Evolutionary conservation across 805 yeast genomes (phyloP).

Genomic region (Komagataella phaffii): DNA sequence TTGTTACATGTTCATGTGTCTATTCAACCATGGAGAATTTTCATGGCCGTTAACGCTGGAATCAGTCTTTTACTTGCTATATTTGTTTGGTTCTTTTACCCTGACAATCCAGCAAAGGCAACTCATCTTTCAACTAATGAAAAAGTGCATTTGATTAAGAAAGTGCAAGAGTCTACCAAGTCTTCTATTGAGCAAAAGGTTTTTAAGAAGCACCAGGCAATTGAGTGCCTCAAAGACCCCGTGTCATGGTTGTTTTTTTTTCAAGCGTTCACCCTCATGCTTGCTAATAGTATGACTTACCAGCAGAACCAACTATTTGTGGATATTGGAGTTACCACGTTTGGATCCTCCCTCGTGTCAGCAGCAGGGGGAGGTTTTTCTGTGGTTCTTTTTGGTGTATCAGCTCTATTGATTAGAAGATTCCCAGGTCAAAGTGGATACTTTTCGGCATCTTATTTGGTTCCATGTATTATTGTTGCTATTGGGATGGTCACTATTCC

Average conservation of each 20-base stretch:
- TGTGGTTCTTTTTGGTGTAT: slow-evolving; percentile 30
- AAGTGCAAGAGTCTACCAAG: slow-evolving; percentile 22
- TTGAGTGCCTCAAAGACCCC: slow-evolving; percentile 37
- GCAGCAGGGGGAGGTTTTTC: slow-evolving; percentile 24
- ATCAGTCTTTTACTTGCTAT: slow-evolving; percentile 28
- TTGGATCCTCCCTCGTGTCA: slow-evolving; percentile 36
- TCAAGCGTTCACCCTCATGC: slow-evolving; percentile 28
- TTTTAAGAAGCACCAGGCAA: slow-evolving; percentile 32
- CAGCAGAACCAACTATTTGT: slow-evolving; percentile 36
- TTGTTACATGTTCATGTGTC: slow-evolving; percentile 13
- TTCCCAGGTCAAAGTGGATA: slow-evolving; percentile 19
- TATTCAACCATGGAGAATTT: slow-evolving; percentile 34
- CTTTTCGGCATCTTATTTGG: slow-evolving; percentile 22
- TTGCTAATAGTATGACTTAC: slow-evolving; percentile 39
- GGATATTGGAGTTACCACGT: slow-evolving; percentile 25
- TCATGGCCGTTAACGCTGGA: slow-evolving; percentile 44
- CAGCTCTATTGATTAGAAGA: slow-evolving; percentile 25
- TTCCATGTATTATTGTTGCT: slow-evolving; percentile 30
- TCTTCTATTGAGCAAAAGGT: slow-evolving; percentile 29
- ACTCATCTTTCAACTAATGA: slow-evolving; percentile 33
- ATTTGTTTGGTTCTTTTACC: slow-evolving; percentile 27
- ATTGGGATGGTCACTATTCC: slow-evolving; percentile 27
- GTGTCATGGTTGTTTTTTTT: slow-evolving; percentile 27
- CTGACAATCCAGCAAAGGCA: slow-evolving; percentile 42
- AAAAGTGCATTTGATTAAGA: slow-evolving; percentile 34